phyloP scores from a whole-genome alignment of 192 early-diverging fungal genomes.

The Phlyctochytrium arcticum region DNA sequence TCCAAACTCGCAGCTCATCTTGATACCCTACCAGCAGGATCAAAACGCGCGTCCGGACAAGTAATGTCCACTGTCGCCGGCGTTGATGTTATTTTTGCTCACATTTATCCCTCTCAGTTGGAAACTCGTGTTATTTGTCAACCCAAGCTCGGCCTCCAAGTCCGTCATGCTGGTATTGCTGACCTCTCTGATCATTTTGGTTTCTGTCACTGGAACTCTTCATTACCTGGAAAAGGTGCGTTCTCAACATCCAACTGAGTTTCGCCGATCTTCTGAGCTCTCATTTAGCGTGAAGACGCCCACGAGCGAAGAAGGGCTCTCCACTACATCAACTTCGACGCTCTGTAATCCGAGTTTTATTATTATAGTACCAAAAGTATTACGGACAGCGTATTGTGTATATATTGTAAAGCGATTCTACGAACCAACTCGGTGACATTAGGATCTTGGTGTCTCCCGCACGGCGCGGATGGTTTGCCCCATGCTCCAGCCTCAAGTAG shows the following conservation, averaged over 20 bases:
- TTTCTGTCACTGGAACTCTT: slow-evolving; percentile 64
- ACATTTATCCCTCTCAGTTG: slow-evolving; percentile 48
- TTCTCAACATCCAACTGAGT: not conserved
- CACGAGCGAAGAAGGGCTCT: slow-evolving; percentile 71
- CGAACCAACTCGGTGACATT: not conserved
- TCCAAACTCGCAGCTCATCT: slow-evolving; percentile 87
- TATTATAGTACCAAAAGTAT: no score
- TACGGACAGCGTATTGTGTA: not conserved
- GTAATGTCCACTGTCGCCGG: slow-evolving; percentile 11
- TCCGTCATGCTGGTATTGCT: slow-evolving; percentile 77
- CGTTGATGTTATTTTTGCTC: not conserved
- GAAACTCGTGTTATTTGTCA: slow-evolving; percentile 86
- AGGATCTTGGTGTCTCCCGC: no score
- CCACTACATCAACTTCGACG: slow-evolving; percentile 91
- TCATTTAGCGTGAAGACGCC: slow-evolving; percentile 67
- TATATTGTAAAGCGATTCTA: not conserved
- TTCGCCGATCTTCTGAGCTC: no score
- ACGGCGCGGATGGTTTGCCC: not conserved
- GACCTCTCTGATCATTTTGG: slow-evolving; percentile 66
- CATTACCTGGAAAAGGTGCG: slow-evolving; percentile 72
- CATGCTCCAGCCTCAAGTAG: no score
- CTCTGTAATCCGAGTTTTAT: slow-evolving; percentile 60
- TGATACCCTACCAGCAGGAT: slow-evolving; percentile 71
- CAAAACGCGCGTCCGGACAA: slow-evolving; percentile 36
- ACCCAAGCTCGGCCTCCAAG: slow-evolving; percentile 76